Evolutionary conservation across 352 stramenopile genomes (phyloP), one percentile per base, ranked within the genome.

Genomic region (Pythium grandisporangium): DNA sequence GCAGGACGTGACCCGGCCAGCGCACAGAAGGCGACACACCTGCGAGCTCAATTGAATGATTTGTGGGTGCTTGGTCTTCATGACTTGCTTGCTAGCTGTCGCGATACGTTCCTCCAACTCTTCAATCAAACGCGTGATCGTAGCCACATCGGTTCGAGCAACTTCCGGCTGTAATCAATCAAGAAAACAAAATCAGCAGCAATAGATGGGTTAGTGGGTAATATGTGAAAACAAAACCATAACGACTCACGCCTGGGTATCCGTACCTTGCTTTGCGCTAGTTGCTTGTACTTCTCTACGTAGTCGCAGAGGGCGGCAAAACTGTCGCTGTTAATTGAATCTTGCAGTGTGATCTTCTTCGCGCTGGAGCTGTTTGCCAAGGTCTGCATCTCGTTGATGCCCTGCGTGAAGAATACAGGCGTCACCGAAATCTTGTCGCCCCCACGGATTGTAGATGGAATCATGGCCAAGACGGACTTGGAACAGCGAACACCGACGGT

Each of bases 1-100:
- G 67, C 94, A 98, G 42, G 95, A 97, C 3, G 95, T 94, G 24
- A 94, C 70, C 25, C 84, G 81, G 2, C 84, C 90, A 35, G 81
- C 92, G 16, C 84, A 82, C 6, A 98, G 55, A 41, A 85, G 66
- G 35, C 94, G 81, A 19, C 70, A 85, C 33, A 88, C 48, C 4
- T 58, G 59, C 2, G 66, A 81, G 20, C 69, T 68, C 32, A 80
- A 53, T 53, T 88, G 75, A 40, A 88, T 73, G 38, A 88, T 88
- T 56, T 88, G 72, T 8, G 75, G 71, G 37, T 88, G 70, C 35
- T 85, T 88, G 1, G 70, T 75, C 47, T 79, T 80, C 39, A 88
- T 69, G 32, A 82, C 54, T 26, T 85, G 71, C 47, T 83, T 84
- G 36, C 63, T 77, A 12, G 71, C 70, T 3, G 56, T 48, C 5